These are phyloP conservation scores for Pleurotus giganteus DNA, from an alignment of 768 basidiomycete genomes.

Conservation along the genomic window DNA sequence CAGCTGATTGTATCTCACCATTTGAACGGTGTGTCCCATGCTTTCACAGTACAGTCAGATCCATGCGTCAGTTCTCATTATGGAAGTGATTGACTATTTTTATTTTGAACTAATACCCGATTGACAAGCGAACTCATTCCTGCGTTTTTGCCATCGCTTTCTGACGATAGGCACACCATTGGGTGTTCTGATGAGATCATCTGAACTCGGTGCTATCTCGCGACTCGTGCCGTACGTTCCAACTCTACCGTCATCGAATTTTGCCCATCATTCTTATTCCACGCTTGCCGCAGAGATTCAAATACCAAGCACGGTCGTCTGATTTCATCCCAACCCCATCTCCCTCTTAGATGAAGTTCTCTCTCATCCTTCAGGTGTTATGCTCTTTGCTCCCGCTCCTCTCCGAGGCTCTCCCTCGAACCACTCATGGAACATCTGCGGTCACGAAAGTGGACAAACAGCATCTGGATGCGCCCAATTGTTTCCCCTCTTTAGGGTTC, in stretches of 20 bases:
- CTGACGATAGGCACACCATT: background rate
- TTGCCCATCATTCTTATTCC: no score
- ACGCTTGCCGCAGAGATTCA: background rate
- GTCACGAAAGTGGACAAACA: background rate
- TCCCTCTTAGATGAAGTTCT: background rate
- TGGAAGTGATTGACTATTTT: no score
- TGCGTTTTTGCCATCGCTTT: background rate
- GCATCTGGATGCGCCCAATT: constrained; percentile 15
- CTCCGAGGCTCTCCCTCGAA: background rate
- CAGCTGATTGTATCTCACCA: no score
- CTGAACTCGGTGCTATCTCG: background rate
- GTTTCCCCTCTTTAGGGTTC: constrained; percentile 39
- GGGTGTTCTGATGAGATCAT: background rate
- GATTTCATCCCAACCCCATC: background rate
- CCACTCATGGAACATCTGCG: background rate
- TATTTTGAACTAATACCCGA: no score
- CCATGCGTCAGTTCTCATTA: no score
- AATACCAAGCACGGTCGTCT: background rate
- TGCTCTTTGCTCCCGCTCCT: background rate
- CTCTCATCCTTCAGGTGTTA: background rate
- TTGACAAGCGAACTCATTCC: background rate
- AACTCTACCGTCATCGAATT: background rate
- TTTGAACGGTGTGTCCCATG: no score
- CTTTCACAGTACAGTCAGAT: no score
- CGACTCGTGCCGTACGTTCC: no score